These are phyloP conservation scores for Aspergillus thermomutatus DNA, from an alignment of 2,329 filamentous ascomycete genomes.

Conservation along the genomic window DNA sequence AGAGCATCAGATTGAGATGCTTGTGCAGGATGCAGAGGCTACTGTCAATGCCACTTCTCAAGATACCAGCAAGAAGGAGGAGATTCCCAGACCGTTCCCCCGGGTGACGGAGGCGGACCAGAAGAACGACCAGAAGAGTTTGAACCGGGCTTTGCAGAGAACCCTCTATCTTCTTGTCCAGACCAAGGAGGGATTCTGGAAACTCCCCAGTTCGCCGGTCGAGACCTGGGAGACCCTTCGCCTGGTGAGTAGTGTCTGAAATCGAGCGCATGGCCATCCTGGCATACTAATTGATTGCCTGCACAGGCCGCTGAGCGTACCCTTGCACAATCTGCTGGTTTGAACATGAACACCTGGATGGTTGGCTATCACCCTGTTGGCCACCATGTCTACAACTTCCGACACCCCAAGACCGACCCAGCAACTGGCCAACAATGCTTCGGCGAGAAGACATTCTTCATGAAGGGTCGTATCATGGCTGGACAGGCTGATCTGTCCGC, in stretches of 20 bases:
- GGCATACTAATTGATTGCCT: constrained; percentile 1
- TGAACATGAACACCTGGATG: constrained; percentile 99
- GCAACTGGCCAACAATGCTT: constrained; percentile 40
- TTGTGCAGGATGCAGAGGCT: constrained; percentile 71
- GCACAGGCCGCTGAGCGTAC: constrained; percentile 75
- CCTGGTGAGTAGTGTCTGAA: constrained; percentile 59
- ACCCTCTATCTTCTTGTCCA: constrained; percentile 88
- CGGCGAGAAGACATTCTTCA: constrained; percentile 87
- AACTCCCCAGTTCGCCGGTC: constrained; percentile 73
- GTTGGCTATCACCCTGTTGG: constrained; percentile 88
- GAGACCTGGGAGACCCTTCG: constrained; percentile 72
- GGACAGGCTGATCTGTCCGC: constrained; percentile 79
- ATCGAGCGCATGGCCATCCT: not conserved
- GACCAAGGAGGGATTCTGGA: constrained; percentile 67
- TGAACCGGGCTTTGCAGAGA: constrained; percentile 74
- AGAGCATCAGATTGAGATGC: constrained; percentile 61
- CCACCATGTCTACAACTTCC: constrained; percentile 64
- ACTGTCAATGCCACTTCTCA: constrained; percentile 38
- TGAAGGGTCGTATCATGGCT: constrained; percentile 94
- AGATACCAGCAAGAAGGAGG: constrained; percentile 53
- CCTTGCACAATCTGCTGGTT: constrained; percentile 71
- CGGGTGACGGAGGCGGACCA: constrained; percentile 75
- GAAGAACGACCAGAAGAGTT: constrained; percentile 68
- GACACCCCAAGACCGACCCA: constrained; percentile 43
- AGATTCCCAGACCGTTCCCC: constrained; percentile 66